Evolutionary conservation across 768 basidiomycete genomes (phyloP).

Genomic region (Terana coerulea): DNA sequence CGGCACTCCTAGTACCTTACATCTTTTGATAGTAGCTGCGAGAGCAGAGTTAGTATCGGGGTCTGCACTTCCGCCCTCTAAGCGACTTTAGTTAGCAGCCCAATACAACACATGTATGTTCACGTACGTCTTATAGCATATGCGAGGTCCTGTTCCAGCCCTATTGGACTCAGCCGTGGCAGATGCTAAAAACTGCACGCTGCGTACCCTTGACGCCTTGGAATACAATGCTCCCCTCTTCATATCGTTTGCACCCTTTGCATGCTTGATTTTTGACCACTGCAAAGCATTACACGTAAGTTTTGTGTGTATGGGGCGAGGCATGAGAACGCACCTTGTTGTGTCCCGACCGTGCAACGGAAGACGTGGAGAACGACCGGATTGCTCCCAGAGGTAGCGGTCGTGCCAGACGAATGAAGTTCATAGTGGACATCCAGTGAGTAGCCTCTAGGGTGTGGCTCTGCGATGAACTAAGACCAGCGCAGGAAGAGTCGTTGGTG

Average conservation of each 20-base stretch:
- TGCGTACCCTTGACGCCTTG: slow-evolving; percentile 50
- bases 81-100: too few relatives aligned
- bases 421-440: too few relatives aligned
- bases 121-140: slow-evolving; percentile 55
- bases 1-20: slow-evolving; percentile 56
- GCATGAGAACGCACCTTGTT: slow-evolving; percentile 13
- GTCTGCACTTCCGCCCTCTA: slow-evolving; percentile 56
- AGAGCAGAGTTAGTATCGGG: slow-evolving; percentile 52
- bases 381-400: not conserved
- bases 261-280: slow-evolving; percentile 79
- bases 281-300: slow-evolving; percentile 19
- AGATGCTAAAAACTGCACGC: not conserved
- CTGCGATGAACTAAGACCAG: too few relatives aligned
- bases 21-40: slow-evolving; percentile 50
- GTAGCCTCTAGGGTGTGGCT: too few relatives aligned
- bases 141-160: slow-evolving; percentile 48
- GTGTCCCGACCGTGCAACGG: slow-evolving; percentile 8
- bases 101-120: slow-evolving; percentile 1
- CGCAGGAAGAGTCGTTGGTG: too few relatives aligned
- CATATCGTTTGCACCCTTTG: slow-evolving; percentile 61
- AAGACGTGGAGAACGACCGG: slow-evolving; percentile 10
- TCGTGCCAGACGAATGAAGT: not conserved
- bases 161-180: slow-evolving; percentile 5
- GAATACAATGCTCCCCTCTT: slow-evolving; percentile 57
- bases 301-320: not conserved